phyloP scores from a whole-genome alignment of 2,329 filamentous ascomycete species.

The Aurifilum marmelostoma region DNA sequence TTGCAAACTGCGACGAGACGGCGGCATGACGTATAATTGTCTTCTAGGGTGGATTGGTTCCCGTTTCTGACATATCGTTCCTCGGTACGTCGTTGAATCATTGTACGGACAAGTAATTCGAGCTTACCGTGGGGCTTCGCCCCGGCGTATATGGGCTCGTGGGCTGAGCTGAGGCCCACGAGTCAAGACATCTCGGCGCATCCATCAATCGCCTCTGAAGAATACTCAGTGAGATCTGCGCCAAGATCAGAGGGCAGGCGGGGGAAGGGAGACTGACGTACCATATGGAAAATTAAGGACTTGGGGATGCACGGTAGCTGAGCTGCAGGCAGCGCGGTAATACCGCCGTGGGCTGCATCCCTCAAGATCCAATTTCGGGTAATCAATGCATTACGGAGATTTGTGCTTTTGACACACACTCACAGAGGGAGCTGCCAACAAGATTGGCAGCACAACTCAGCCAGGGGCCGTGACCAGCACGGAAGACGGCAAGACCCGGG shows the following conservation, averaged over 20 bases:
- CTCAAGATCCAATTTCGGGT: slow-evolving; percentile 17
- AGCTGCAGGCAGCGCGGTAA: background rate
- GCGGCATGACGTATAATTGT: background rate
- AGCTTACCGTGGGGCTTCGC: background rate
- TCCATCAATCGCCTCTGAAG: slow-evolving; percentile 14
- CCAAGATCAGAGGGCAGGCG: background rate
- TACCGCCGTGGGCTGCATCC: slow-evolving; percentile 6
- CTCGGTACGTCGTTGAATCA: background rate
- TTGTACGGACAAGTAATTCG: background rate
- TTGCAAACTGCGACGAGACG: background rate
- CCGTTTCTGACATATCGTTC: background rate
- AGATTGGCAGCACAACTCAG: background rate
- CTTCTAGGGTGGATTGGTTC: background rate
- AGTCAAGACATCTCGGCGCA: slow-evolving; percentile 11
- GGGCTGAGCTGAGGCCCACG: background rate
- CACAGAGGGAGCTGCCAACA: background rate
- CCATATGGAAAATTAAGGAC: slow-evolving; percentile 22
- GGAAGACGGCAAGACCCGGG: background rate
- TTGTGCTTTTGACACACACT: slow-evolving; percentile 12
- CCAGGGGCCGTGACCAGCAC: background rate
- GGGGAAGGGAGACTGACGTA: slow-evolving; percentile 13
- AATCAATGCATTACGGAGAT: slow-evolving; percentile 20
- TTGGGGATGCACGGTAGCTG: slow-evolving; percentile 15
- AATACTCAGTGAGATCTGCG: slow-evolving; percentile 7
- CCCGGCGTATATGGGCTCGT: background rate